phyloP scores from a whole-genome alignment of 1,284 basidiomycete genomes.

The Cutaneotrichosporon sp. region DNA sequence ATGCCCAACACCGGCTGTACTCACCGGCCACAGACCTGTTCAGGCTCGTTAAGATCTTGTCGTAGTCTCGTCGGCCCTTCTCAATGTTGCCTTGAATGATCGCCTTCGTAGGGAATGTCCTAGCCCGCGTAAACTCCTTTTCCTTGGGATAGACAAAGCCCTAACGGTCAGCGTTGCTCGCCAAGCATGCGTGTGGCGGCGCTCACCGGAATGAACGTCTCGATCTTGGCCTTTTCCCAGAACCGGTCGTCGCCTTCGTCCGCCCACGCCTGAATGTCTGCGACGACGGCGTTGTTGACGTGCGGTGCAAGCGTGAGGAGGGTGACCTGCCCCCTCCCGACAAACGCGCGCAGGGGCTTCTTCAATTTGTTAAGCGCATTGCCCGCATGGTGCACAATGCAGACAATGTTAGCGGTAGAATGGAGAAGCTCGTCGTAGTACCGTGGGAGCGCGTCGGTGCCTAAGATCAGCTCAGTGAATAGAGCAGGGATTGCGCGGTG shows the following conservation, averaged over 20 bases:
- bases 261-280: constrained; percentile 3
- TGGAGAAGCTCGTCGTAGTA: not conserved
- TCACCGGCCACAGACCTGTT: not conserved
- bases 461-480: not conserved
- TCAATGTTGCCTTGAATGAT: constrained; percentile 16
- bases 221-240: not conserved
- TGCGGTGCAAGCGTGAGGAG: constrained; percentile 5
- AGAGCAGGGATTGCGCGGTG: too few species aligned
- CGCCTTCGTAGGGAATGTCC: constrained; percentile 3
- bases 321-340: not conserved
- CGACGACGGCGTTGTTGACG: not conserved
- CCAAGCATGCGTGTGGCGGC: too few species aligned
- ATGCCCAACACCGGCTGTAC: not conserved
- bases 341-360: not conserved
- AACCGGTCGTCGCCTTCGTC: not conserved
- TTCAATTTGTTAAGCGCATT: not conserved
- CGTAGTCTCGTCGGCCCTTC: constrained; percentile 5
- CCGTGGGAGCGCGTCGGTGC: not conserved
- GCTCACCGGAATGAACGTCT: constrained; percentile 4
- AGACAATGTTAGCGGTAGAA: constrained; percentile 4
- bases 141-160: not conserved
- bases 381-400: constrained; percentile 9
- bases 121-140: not conserved
- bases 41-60: constrained; percentile 4
- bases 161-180: not conserved